Conservation (phyloP, 2,329 filamentous ascomycete genomes). For the Zopfia rhizophila region DNA sequence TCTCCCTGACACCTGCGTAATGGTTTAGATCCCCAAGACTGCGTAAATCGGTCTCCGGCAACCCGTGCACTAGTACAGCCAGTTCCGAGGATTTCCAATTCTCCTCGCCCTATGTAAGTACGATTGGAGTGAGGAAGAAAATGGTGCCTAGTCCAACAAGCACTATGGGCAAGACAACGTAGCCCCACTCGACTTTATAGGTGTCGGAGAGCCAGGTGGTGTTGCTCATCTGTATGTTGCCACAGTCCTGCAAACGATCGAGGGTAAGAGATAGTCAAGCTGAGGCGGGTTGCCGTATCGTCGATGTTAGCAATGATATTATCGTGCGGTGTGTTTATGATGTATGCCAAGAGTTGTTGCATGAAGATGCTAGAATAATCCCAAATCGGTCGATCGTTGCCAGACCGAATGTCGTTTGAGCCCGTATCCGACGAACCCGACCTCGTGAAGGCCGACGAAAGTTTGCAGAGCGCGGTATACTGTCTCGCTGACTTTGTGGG, state of each 20-base stretch:
- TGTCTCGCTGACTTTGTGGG: background rate
- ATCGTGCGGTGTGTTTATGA: background rate
- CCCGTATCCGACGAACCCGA: constrained; percentile 1
- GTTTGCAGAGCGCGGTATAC: constrained; percentile 1
- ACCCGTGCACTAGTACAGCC: constrained; percentile 1
- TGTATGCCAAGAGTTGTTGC: constrained; percentile 2
- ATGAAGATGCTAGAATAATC: constrained; percentile 7
- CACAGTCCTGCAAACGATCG: too few species aligned
- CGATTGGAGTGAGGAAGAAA: constrained; percentile 2
- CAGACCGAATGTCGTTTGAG: constrained; percentile 1
- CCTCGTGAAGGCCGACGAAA: background rate
- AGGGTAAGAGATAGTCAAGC: too few species aligned
- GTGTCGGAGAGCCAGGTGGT: background rate
- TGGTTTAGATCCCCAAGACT: constrained; percentile 1
- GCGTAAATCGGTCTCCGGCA: constrained; percentile 1
- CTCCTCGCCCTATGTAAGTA: constrained; percentile 1
- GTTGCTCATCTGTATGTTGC: background rate
- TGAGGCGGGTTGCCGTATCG: background rate
- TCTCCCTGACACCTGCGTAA: constrained; percentile 1
- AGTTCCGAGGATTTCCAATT: constrained; percentile 4
- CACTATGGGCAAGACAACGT: background rate
- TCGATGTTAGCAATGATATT: background rate
- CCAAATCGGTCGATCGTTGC: background rate
- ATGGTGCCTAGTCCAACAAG: constrained; percentile 1
- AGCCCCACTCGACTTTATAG: background rate